Evolutionary conservation across 1,139 yeast genomes (phyloP).

Genomic region (Hemisphaericaspora xylanilytica): DNA sequence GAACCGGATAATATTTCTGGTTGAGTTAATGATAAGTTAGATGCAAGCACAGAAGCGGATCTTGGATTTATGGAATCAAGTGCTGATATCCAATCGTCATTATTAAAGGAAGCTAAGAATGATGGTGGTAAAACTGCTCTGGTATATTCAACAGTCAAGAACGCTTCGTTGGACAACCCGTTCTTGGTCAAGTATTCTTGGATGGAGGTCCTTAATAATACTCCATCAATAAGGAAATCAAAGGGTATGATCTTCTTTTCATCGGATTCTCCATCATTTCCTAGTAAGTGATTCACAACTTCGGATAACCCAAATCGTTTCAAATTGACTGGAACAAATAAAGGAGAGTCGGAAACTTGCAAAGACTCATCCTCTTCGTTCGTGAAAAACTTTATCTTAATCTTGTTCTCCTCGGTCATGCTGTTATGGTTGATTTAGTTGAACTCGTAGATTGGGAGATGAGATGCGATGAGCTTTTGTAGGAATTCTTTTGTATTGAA

Average conservation of each 20-base stretch:
- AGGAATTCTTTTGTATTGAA: neutral
- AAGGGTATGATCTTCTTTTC: constrained; percentile 75
- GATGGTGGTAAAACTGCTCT: constrained; percentile 93
- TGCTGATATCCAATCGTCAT: constrained; percentile 95
- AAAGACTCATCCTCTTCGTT: constrained; percentile 74
- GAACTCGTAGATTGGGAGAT: no score
- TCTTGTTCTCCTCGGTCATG: constrained; percentile 39
- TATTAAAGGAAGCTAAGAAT: constrained; percentile 79
- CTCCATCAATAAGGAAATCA: constrained; percentile 88
- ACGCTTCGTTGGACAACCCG: constrained; percentile 82
- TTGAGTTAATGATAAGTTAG: constrained; percentile 27
- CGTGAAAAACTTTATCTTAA: constrained; percentile 81
- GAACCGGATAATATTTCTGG: constrained; percentile 80
- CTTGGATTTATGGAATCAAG: constrained; percentile 50
- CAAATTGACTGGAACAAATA: constrained; percentile 81
- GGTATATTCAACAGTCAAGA: constrained; percentile 81
- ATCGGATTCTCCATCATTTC: constrained; percentile 28
- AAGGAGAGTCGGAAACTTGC: constrained; percentile 77
- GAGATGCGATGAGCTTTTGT: neutral
- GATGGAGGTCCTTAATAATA: constrained; percentile 70
- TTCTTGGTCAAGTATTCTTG: constrained; percentile 73
- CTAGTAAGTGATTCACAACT: constrained; percentile 84
- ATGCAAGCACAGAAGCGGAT: constrained; percentile 25
- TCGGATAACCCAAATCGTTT: constrained; percentile 93
- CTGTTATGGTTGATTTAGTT: neutral